Evolutionary conservation across 2,329 filamentous ascomycete genomes (phyloP).

Genomic region (Talaromyces marneffei): DNA sequence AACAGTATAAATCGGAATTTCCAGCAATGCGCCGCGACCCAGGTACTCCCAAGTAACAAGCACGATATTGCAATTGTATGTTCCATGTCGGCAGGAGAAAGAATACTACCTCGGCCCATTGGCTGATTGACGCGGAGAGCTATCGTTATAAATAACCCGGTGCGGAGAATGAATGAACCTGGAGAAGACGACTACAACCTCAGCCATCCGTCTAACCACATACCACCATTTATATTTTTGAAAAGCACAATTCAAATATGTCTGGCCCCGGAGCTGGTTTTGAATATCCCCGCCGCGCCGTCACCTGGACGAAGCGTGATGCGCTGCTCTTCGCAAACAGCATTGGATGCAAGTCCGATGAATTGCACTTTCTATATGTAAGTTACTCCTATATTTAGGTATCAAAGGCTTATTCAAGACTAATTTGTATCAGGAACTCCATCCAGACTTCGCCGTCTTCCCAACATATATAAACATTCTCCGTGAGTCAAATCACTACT

Average conservation of each 20-base stretch:
- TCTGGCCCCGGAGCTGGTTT: conserved; percentile 60
- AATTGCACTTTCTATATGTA: conserved; percentile 92
- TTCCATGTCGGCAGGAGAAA: not conserved
- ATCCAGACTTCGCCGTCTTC: conserved; percentile 80
- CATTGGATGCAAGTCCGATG: conserved; percentile 77
- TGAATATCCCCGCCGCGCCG: conserved; percentile 68
- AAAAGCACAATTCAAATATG: conserved; percentile 20
- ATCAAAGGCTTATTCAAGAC: not conserved
- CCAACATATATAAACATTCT: conserved; percentile 82
- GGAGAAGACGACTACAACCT: not conserved
- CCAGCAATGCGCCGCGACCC: too few species aligned
- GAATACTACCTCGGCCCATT: not conserved
- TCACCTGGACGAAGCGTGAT: conserved; percentile 84
- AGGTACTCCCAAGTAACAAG: not conserved
- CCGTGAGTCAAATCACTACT: conserved; percentile 49
- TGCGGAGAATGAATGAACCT: not conserved
- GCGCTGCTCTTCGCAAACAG: conserved; percentile 83
- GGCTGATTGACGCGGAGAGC: not conserved
- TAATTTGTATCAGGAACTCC: conserved; percentile 60
- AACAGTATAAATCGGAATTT: too few species aligned
- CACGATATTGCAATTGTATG: not conserved
- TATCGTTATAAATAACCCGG: not conserved
- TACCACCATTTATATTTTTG: not conserved
- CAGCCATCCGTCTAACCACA: not conserved
- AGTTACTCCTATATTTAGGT: not conserved